A percentile compares a stretch with the other conserved stretches of the same genome.
Evolutionary conservation across 257 asterid genomes (phyloP).

Genomic region (Petunia axillaris): DNA sequence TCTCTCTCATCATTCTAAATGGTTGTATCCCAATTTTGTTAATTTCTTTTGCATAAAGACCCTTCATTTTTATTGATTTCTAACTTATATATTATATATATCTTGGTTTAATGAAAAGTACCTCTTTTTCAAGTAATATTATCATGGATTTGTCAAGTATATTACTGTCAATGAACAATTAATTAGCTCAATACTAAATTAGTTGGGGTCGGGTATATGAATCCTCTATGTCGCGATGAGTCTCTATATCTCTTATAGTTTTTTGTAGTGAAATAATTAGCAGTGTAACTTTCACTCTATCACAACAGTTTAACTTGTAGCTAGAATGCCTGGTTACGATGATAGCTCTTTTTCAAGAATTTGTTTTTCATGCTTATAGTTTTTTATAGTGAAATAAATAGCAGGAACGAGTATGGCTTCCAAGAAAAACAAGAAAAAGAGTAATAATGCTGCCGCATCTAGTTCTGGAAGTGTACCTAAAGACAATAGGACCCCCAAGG

Average conservation of each 20-base stretch:
- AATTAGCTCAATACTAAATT: no score
- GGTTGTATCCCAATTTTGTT: background rate
- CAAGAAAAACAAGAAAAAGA: conserved; percentile 36
- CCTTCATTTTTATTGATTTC: background rate
- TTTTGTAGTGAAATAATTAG: background rate
- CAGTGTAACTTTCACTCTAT: background rate
- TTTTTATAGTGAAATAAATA: background rate
- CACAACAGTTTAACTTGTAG: background rate
- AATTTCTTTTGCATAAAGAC: background rate
- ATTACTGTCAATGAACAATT: no score
- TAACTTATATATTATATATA: no score
- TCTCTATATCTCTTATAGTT: no score
- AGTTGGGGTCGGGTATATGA: no score
- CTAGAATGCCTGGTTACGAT: background rate
- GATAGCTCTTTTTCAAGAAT: conserved; percentile 3
- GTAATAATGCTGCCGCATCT: conserved; percentile 31
- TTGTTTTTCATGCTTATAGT: conserved; percentile 1
- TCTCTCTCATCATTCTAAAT: background rate
- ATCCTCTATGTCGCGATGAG: no score
- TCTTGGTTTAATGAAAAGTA: no score
- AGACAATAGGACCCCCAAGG: conserved; percentile 20
- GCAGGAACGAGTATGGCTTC: conserved; percentile 46
- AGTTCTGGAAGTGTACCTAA: background rate
- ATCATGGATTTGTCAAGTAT: no score
- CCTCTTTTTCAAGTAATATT: no score